Base-by-base conservation (phyloP, 176 grass and related monocot genomes). In the Carex littledalei region DNA sequence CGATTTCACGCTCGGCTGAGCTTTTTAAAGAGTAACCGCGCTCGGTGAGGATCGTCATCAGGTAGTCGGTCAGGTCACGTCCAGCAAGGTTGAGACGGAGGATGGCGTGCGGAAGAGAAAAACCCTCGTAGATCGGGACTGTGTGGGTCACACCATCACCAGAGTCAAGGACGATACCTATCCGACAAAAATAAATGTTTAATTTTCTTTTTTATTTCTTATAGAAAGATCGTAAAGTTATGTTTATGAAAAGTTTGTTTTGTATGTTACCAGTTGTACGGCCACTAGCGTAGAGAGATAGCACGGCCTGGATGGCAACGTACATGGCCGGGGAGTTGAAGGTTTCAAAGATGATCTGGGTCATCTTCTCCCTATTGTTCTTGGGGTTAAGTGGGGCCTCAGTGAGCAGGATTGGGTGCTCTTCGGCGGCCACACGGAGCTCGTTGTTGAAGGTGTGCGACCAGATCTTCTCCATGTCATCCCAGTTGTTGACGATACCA, bases 401-500 rank as follows among this genome's bases (percentile, higher is more conserved):
- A 50, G 94, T 96, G 41, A 96, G 94, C 65, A 96, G 45, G 20
- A 95, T 90, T 12, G 91, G 94, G 87, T 96, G 94, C 91, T 96
- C 91, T 84, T 94, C 93, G 0, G 94, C 89, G 1, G 91, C 94
- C 32, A 93, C 94, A 86, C 91, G 94, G 24, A 95, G 94, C 85
- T 93, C 94, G 3, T 95, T 95, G 90, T 88, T 89, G 29, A 95
- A 95, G 5, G 94, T 95, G 85, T 95, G 91, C 87, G 87, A 85
- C 94, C 94, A 96, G 16, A 96, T 96, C 37, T 96, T 93, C 86
- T 96, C 91, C 94, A 96, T 96, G 76, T 93, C 91, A 21, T 96
- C 94, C 94, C 94, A 96, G 76, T 96, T 93, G 84, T 76, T 93
- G 1, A 96, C 91, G 20, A 96, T 91, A 43, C 91, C 94, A 10